Evolutionary conservation across 139 green algal genomes (phyloP).

Genomic region (Gonium pectorale): DNA sequence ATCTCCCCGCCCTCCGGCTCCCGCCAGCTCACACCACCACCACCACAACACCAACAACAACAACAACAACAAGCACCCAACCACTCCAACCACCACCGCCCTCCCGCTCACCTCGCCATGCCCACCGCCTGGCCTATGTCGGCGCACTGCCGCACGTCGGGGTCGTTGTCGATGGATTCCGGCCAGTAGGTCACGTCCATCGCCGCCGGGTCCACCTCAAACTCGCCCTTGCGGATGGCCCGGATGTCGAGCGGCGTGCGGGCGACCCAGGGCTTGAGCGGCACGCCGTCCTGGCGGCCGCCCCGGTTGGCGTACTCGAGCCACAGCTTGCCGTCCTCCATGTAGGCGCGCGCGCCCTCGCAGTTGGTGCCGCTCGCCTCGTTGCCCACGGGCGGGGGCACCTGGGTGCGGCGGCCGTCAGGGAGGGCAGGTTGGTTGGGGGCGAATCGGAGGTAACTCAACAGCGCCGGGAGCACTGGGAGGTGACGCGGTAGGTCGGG

Average conservation of each 20-base stretch:
- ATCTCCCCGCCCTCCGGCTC: no score
- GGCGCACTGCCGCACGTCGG: conserved; percentile 19
- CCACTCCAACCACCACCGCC: background rate
- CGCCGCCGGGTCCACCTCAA: background rate
- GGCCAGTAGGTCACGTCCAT: conserved; percentile 36
- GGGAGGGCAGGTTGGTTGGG: no score
- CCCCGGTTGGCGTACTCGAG: conserved; percentile 27
- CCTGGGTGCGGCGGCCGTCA: no score
- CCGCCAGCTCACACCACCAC: no score
- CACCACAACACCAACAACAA: no score
- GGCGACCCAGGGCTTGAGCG: conserved; percentile 7
- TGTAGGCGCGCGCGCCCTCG: conserved; percentile 23
- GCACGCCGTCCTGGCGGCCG: background rate
- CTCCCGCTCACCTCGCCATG: conserved; percentile 12
- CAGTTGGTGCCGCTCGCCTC: background rate
- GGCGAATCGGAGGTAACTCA: no score
- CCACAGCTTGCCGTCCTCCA: conserved; percentile 28
- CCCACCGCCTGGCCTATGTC: conserved; percentile 30
- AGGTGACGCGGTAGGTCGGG: no score
- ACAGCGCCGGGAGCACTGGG: no score
- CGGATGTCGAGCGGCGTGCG: conserved; percentile 5
- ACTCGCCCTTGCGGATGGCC: conserved; percentile 7
- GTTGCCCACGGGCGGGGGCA: background rate
- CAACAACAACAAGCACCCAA: background rate
- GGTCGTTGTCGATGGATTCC: conserved; percentile 11